These are phyloP conservation scores for Neocatenulostroma microsporum DNA, from an alignment of 2,329 filamentous ascomycete genomes.

Conservation along the genomic window DNA sequence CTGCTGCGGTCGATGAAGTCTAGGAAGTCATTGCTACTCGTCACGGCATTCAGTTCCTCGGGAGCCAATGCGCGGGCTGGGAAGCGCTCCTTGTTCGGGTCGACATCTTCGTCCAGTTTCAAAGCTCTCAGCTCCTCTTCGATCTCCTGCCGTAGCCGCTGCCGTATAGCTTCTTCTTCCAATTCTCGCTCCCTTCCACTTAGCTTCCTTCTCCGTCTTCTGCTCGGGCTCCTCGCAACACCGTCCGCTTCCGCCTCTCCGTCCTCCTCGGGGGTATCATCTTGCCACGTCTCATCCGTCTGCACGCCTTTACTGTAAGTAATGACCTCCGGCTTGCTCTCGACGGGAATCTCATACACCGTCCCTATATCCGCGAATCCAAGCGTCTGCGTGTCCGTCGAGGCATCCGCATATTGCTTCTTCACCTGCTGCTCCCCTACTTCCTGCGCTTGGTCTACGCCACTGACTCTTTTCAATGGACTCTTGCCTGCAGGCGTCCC, in stretches of 20 bases:
- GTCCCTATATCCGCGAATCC: slow-evolving; percentile 66
- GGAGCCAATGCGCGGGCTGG: slow-evolving; percentile 70
- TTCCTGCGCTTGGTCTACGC: slow-evolving; percentile 16
- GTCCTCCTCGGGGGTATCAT: neutral
- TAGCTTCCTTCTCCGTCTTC: slow-evolving; percentile 58
- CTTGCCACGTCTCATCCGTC: slow-evolving; percentile 65
- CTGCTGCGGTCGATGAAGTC: slow-evolving; percentile 93
- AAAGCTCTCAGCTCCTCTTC: slow-evolving; percentile 81
- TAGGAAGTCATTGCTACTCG: slow-evolving; percentile 84
- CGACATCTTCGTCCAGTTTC: slow-evolving; percentile 43
- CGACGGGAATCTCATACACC: slow-evolving; percentile 70
- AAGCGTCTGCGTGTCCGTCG: slow-evolving; percentile 58
- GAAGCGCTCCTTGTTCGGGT: slow-evolving; percentile 49
- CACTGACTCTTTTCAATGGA: slow-evolving; percentile 20
- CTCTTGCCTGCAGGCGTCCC: slow-evolving; percentile 23
- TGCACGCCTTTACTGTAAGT: slow-evolving; percentile 98
- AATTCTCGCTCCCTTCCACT: slow-evolving; percentile 68
- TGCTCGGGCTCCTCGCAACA: slow-evolving; percentile 43
- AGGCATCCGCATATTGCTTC: slow-evolving; percentile 23
- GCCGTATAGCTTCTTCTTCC: slow-evolving; percentile 79
- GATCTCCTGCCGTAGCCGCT: slow-evolving; percentile 78
- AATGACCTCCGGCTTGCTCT: slow-evolving; percentile 62
- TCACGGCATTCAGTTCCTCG: slow-evolving; percentile 85
- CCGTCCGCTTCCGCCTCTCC: slow-evolving; percentile 55
- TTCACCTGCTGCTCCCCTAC: neutral